Evolutionary conservation across 2,329 filamentous ascomycete species (phyloP).

Genomic region (Fusarium papillatum): DNA sequence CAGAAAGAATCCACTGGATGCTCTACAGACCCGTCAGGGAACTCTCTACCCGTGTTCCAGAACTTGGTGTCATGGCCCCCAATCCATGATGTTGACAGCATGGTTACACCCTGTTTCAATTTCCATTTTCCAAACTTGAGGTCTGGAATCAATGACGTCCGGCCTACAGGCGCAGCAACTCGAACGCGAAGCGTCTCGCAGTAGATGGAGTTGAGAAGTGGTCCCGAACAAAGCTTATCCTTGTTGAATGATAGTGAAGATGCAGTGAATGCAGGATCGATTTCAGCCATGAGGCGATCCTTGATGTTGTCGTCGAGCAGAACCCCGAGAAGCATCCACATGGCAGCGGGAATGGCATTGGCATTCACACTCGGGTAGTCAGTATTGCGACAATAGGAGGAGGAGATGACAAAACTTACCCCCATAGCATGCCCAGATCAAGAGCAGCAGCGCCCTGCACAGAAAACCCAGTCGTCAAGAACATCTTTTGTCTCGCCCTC

Average conservation of each 20-base stretch:
- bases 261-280: constrained; percentile 14
- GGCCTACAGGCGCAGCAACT: constrained; percentile 34
- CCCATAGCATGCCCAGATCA: constrained; percentile 41
- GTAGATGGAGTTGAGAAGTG: constrained; percentile 52
- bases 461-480: constrained; percentile 18
- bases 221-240: constrained; percentile 33
- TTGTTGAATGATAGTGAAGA: constrained; percentile 29
- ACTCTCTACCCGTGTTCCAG: constrained; percentile 34
- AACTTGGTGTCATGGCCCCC: constrained; percentile 25
- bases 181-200: constrained; percentile 50
- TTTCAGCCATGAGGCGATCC: constrained; percentile 26
- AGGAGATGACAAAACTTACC: constrained; percentile 14
- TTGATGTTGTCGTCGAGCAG: constrained; percentile 23
- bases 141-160: constrained; percentile 29
- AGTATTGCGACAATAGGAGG: fast-evolving
- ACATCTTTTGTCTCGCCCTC: constrained; percentile 39
- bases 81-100: constrained; percentile 29
- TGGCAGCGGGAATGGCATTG: constrained; percentile 38
- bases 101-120: constrained; percentile 25
- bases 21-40: constrained; percentile 6
- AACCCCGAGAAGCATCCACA: constrained; percentile 37
- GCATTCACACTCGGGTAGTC: constrained; percentile 12
- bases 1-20: constrained; percentile 37
- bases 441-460: constrained; percentile 31
- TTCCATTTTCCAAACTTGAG: constrained; percentile 40